A percentile compares a stretch with the other conserved stretches of the same genome.
Evolutionary conservation across 169 alveolate species (phyloP).

Genomic region (Plasmodium berghei): DNA sequence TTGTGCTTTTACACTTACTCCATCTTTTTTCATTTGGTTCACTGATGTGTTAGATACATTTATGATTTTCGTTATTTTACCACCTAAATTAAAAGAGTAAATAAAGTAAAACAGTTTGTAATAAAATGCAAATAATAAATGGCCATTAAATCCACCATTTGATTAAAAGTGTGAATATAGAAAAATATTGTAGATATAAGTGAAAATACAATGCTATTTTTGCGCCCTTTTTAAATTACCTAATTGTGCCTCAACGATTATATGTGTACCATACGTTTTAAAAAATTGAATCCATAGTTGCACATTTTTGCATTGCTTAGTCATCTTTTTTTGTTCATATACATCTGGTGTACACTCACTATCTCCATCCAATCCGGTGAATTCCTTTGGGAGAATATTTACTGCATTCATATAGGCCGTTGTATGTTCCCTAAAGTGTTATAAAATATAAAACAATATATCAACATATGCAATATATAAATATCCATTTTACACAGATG

Average conservation of each 20-base stretch:
- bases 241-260: constrained; percentile 84
- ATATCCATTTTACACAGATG: background rate
- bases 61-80: constrained; percentile 87
- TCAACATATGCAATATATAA: constrained; percentile 7
- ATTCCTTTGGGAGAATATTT: constrained; percentile 78
- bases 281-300: constrained; percentile 86
- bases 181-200: background rate
- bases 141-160: background rate
- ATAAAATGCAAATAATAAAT: background rate
- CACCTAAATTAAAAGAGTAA: constrained; percentile 74
- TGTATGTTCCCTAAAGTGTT: constrained; percentile 75
- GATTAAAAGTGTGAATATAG: background rate
- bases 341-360: constrained; percentile 81
- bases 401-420: constrained; percentile 83
- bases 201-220: background rate
- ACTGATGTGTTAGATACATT: constrained; percentile 82
- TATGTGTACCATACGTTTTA: constrained; percentile 87
- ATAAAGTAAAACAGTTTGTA: background rate
- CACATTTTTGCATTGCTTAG: constrained; percentile 79
- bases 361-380: constrained; percentile 78
- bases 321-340: constrained; percentile 78
- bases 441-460: constrained; percentile 1
- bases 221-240: constrained; percentile 70
- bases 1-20: constrained; percentile 81
- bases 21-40: constrained; percentile 78